Evolutionary conservation across 306 rosid species (phyloP), one percentile per base, ranked within the genome.

Genomic region (Fragaria ananassa): DNA sequence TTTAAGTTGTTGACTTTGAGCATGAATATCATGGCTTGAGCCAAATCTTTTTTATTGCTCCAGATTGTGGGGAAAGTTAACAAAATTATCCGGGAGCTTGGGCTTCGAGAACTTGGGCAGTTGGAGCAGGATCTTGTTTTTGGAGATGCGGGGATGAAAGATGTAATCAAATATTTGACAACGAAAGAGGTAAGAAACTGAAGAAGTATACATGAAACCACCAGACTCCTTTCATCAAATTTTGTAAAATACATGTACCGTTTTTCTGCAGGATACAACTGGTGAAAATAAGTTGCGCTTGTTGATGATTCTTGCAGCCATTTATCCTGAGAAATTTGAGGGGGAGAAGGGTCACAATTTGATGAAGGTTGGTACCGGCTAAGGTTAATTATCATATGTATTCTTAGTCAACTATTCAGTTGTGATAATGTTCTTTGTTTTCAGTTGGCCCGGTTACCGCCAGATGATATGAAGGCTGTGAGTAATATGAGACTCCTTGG

Each of bases 71-170:
- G 93, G 71, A 94, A 91, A 83, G 81, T 94, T 54, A 91, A 91
- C 83, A 82, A 69, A 77, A 81, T 83, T 21, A 94, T 94, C 74
- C 89, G 82, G 88, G 98, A 91, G 58, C 77, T 83, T 49, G 95
- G 88, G 71, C 97, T 94, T 72, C 85, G 86, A 74, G 97, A 91
- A 77, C 80, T 94, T 66, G 98, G 98, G 45, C 88, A 91, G 86
- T 81, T 94, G 62, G 97, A 91, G 83, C 98, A 91, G 87, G 89
- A 92, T 81, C 93, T 94, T 75, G 98, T 90, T 84, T 91, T 94
- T 75, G 97, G 98, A 76, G 96, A 94, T 80, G 97, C 98, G 5
- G 97, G 96, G 82, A 87, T 85, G 83, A 91, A 91, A 84, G 98
- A 94, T 31, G 93, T 91, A 31, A 91, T 91, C 76, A 94, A 91